Conservation (phyloP, 2,329 filamentous ascomycete genomes). For the Neonectria punicea region DNA sequence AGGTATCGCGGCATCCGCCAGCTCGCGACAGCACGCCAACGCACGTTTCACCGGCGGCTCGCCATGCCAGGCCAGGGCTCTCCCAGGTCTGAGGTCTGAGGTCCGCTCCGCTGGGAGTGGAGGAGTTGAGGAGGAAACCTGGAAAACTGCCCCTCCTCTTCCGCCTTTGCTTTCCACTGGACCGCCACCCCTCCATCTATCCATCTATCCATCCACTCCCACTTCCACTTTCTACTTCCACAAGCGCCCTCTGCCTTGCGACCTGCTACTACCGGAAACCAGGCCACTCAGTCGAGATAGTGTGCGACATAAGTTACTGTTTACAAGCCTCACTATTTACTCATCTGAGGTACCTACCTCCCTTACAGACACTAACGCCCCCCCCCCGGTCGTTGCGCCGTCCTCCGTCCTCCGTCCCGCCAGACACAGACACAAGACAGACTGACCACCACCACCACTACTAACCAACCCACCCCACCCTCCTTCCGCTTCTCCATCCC, state of each 20-base stretch:
- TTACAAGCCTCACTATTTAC: no score
- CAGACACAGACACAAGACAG: neutral
- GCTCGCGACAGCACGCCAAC: slow-evolving; percentile 25
- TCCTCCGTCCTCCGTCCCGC: neutral
- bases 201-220: neutral
- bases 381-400: neutral
- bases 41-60: slow-evolving; percentile 26
- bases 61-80: neutral
- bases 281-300: neutral
- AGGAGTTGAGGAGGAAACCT: neutral
- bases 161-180: neutral
- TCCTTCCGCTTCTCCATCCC: slow-evolving; percentile 36
- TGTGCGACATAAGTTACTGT: neutral
- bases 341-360: no score
- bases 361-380: neutral
- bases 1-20: slow-evolving; percentile 25
- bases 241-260: slow-evolving; percentile 33
- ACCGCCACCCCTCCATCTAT: neutral
- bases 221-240: slow-evolving; percentile 24
- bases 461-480: slow-evolving; percentile 34
- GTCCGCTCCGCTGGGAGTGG: neutral
- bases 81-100: neutral
- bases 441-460: no score
- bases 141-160: neutral
- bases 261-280: slow-evolving; percentile 1